Evolutionary conservation across 768 basidiomycete genomes (phyloP), one percentile per base, ranked within the genome.

Genomic region (Dacryopinax primogenitus): DNA sequence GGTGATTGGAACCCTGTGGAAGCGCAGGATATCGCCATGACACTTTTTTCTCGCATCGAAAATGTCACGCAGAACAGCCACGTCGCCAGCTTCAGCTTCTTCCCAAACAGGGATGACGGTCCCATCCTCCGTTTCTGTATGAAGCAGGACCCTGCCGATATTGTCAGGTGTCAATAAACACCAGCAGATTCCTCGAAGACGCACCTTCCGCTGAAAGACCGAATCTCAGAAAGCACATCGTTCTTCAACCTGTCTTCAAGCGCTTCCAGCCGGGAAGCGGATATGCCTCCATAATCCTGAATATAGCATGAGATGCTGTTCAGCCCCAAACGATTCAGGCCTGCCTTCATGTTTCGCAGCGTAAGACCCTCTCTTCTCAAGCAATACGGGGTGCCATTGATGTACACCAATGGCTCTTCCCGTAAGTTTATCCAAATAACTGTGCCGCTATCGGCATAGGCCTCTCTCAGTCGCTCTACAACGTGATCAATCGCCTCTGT

Each of bases 71-170:
- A 96, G 79, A 0, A 91, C 89, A 33, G 84, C 82, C 15, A 98
- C 86, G 68, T 90, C 80, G 9, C 80, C 76, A 34, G 79, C 74
- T 39, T 81, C 81, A 1, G 90, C 91, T 68, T 92, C 89, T 73
- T 98, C 95, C 95, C 95, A 99, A 1, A 96, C 80, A 0, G 96
- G 94, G 3, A 93, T 83, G 6, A 99, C 88, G 3, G 88, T 82
- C 3, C 95, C 93, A 68, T 93, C 90, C 0, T 82, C 70, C 0
- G 87, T 85, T 76, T 99, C 96, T 1, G 90, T 88, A 70, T 98
- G 95, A 28, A 99, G 80, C 1, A 99, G 79, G 0, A 98, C 75
- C 61, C 90, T 91, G 67, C 28, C 32, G 21, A 0, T 39, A 3
- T 71, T 1, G 62, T 37, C 36, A 64, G 45, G 13, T 32, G 26